Percentiles rank a stretch among this genome's conserved stretches.
Evolutionary conservation across 495 filamentous ascomycete genomes (phyloP).

Genomic region (Tuber umbilicatum): DNA sequence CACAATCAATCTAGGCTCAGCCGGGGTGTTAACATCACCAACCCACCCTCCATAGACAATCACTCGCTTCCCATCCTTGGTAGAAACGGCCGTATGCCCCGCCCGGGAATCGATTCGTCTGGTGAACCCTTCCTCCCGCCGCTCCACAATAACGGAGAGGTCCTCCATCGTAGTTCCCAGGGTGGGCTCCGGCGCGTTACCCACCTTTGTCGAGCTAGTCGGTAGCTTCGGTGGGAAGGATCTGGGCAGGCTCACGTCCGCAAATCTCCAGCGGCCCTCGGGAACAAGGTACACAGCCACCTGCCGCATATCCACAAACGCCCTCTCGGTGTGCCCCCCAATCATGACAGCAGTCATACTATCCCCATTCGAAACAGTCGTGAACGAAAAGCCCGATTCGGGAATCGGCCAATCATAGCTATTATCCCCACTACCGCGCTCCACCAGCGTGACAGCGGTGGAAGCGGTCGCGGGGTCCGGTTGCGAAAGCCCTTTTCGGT

Average conservation of each 20-base stretch:
- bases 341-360: slow-evolving; percentile 69
- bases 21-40: slow-evolving; percentile 65
- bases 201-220: slow-evolving; percentile 35
- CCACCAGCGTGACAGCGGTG: neutral
- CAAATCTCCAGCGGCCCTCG: slow-evolving; percentile 76
- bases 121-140: slow-evolving; percentile 14
- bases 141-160: slow-evolving; percentile 33
- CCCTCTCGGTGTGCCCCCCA: slow-evolving; percentile 73
- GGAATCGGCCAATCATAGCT: slow-evolving; percentile 53
- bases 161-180: slow-evolving; percentile 17
- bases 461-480: neutral
- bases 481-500: slow-evolving; percentile 15
- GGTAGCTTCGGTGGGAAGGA: slow-evolving; percentile 34
- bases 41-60: slow-evolving; percentile 88
- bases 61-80: slow-evolving; percentile 64
- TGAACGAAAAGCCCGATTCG: slow-evolving; percentile 82
- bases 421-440: slow-evolving; percentile 4
- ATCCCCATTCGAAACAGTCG: slow-evolving; percentile 50
- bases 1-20: slow-evolving; percentile 71
- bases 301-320: slow-evolving; percentile 90
- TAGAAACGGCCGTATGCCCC: slow-evolving; percentile 76
- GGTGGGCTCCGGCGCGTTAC: slow-evolving; percentile 18
- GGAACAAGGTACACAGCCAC: slow-evolving; percentile 81
- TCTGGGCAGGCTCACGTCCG: slow-evolving; percentile 52
- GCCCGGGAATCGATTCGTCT: slow-evolving; percentile 64